A percentile compares a stretch with the other conserved stretches of the same genome.
Evolutionary conservation across 208 protist genomes (phyloP).

Genomic region (Trypanosoma boissoni): DNA sequence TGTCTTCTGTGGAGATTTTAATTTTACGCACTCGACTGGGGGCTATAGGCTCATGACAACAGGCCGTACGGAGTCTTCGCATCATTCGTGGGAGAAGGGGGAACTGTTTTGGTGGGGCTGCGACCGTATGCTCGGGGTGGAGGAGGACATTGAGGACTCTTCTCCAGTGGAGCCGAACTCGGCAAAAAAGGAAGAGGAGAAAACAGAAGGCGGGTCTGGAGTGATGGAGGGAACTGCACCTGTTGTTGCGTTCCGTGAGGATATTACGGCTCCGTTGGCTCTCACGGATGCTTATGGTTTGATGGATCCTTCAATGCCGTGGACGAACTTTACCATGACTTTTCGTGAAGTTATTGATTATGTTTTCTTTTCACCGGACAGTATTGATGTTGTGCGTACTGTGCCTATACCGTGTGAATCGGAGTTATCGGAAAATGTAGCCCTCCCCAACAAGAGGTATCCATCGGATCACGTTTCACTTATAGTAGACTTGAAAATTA

Average conservation of each 20-base stretch:
- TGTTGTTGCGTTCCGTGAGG: constrained; percentile 33
- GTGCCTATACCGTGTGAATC: constrained; percentile 73
- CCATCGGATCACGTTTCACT: constrained; percentile 91
- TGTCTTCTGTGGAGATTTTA: constrained; percentile 87
- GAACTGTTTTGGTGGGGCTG: constrained; percentile 84
- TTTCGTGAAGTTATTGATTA: constrained; percentile 92
- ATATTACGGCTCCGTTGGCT: constrained; percentile 36
- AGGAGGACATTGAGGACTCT: constrained; percentile 2
- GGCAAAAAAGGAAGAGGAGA: neutral
- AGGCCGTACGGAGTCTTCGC: constrained; percentile 49
- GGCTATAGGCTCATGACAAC: constrained; percentile 80
- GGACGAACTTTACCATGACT: constrained; percentile 89
- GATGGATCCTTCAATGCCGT: constrained; percentile 55
- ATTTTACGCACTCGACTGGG: constrained; percentile 81
- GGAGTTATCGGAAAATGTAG: constrained; percentile 72
- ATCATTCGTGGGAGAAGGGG: constrained; percentile 85
- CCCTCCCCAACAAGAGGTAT: constrained; percentile 82
- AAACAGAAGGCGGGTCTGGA: constrained; percentile 4
- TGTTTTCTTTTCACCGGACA: constrained; percentile 66
- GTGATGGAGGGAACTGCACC: constrained; percentile 6
- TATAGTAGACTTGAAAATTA: constrained; percentile 61
- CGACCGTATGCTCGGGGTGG: constrained; percentile 60
- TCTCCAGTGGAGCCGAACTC: neutral
- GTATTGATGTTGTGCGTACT: constrained; percentile 58
- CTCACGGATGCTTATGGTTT: constrained; percentile 62